Evolutionary conservation across 2,329 filamentous ascomycete species (phyloP), one percentile per base, ranked within the genome.

Genomic region (Dactylellina haptotyla): DNA sequence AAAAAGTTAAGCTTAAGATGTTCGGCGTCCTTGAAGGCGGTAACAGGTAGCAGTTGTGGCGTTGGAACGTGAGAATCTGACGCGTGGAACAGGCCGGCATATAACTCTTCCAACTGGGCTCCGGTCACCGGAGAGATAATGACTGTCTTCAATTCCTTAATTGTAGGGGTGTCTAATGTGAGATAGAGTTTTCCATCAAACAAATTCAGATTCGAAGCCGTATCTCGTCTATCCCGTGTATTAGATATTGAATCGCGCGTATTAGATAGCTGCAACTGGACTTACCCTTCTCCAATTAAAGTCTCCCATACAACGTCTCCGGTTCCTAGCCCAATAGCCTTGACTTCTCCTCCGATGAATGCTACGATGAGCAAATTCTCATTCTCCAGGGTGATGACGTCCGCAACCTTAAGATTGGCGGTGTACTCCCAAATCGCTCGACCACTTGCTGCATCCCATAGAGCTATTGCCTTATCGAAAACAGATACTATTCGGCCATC

Each of bases 381-480:
- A 73, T 83, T 83, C 34, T 81, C 80, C 54, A 91, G 83, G 81
- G 90, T 89, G 80, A 94, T 84, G 34, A 94, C 87, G 83, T 95
- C 93, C 63, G 97, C 81, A 80, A 92, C 91, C 79, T 85, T 86
- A 16, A 90, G 84, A 45, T 79, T 79, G 18, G 85, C 89, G 4
- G 80, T 79, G 43, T 85, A 84, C 67, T 87, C 87, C 92, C 95
- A 99, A 37, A 88, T 84, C 75, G 91, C 86, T 78, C 90, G 88
- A 26, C 95, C 95, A 77, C 89, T 91, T 53, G 90, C 84, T 34
- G 92, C 92, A 81, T 92, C 90, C 93, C 93, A 98, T 12, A 90
- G 87, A 61, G 90, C 87, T 26, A 97, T 87, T 53, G 86, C 85
- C 75, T 84, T 84, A 14, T 89, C 92, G 37, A 88, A 82, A 0